These are phyloP conservation scores for Botryotinia globosa DNA, from an alignment of 2,329 filamentous ascomycete species.

Conservation along the genomic window DNA sequence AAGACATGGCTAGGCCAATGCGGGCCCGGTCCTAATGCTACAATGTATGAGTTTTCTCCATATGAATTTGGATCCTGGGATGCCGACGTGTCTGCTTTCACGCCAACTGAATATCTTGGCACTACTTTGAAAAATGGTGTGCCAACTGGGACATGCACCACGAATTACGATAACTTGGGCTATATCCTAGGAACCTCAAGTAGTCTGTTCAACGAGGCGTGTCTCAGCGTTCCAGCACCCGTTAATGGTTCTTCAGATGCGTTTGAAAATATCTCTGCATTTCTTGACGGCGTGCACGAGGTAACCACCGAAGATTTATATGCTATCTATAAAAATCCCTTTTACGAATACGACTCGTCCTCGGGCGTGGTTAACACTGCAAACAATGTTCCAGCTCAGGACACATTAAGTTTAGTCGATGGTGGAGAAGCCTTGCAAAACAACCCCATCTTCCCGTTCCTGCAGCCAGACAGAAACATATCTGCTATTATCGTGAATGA, in stretches of 20 bases:
- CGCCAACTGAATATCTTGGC: conserved; percentile 57
- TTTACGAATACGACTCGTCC: conserved; percentile 46
- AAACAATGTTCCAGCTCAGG: conserved; percentile 40
- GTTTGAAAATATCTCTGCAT: conserved; percentile 31
- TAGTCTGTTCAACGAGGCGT: conserved; percentile 42
- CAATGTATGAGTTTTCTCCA: conserved; percentile 63
- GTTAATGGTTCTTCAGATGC: conserved; percentile 27
- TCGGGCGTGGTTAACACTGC: conserved; percentile 26
- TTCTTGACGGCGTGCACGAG: conserved; percentile 38
- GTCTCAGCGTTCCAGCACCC: conserved; percentile 20
- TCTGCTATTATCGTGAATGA: conserved; percentile 47
- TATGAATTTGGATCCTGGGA: conserved; percentile 67
- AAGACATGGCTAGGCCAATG: conserved; percentile 42
- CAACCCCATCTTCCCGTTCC: conserved; percentile 48
- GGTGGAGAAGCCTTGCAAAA: conserved; percentile 47
- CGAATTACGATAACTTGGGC: conserved; percentile 48
- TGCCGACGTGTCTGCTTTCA: conserved; percentile 57
- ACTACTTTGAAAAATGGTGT: conserved; percentile 54
- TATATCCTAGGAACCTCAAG: conserved; percentile 47
- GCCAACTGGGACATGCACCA: conserved; percentile 43
- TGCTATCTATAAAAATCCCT: conserved; percentile 60
- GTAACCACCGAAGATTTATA: conserved; percentile 36
- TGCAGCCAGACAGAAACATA: conserved; percentile 42
- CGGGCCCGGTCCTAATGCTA: conserved; percentile 47
- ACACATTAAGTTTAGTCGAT: conserved; percentile 44